Conservation (phyloP, 1,284 basidiomycete species). For the Moesziomyces parantarcticus region DNA sequence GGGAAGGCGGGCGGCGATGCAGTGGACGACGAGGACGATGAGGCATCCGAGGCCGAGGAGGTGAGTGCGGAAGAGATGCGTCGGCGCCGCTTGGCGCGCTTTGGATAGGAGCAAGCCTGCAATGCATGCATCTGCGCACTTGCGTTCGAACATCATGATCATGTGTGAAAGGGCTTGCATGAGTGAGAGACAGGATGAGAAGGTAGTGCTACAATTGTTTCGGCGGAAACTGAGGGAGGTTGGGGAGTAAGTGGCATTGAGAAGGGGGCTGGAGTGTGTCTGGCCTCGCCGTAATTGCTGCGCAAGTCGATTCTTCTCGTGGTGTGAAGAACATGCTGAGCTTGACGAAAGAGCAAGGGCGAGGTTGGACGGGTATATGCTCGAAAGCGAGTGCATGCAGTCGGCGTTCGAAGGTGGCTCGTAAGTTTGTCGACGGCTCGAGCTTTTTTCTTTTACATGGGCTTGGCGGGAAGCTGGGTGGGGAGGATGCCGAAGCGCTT, state of each 20-base stretch:
- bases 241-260: neutral
- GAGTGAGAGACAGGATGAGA: slow-evolving; percentile 5
- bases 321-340: too few species aligned
- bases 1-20: slow-evolving; percentile 3
- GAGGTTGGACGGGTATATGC: slow-evolving; percentile 40
- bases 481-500: slow-evolving; percentile 64
- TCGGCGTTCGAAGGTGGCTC: too few species aligned
- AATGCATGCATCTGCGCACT: neutral
- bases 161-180: slow-evolving; percentile 12
- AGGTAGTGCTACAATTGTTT: slow-evolving; percentile 29
- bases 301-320: too few species aligned
- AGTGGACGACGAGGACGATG: slow-evolving; percentile 51
- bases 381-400: too few species aligned
- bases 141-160: neutral
- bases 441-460: too few species aligned
- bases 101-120: slow-evolving; percentile 21
- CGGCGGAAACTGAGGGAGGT: neutral
- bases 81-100: slow-evolving; percentile 44
- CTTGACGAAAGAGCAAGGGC: neutral
- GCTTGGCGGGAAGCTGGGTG: slow-evolving; percentile 58
- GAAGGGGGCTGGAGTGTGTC: slow-evolving; percentile 1
- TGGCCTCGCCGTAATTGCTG: neutral
- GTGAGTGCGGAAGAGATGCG: slow-evolving; percentile 60
- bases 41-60: slow-evolving; percentile 45
- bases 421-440: too few species aligned